These are phyloP conservation scores for Candida ipomoeae DNA, from an alignment of 805 yeast species.

Conservation along the genomic window DNA sequence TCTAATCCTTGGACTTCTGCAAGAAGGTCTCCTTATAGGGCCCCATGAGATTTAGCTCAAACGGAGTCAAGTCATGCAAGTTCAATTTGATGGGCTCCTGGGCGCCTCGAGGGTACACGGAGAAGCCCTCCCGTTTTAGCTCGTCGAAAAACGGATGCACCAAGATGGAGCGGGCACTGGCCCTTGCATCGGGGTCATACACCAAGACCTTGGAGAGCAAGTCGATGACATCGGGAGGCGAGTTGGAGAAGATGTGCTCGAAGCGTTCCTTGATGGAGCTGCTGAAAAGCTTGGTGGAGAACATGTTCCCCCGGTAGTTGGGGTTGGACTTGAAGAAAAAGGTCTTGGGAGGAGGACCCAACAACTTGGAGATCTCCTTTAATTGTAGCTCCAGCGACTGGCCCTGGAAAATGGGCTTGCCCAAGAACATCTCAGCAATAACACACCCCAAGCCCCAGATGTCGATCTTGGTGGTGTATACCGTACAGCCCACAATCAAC, in stretches of 20 bases:
- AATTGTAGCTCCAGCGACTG: slow-evolving; percentile 83
- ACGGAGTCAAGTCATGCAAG: slow-evolving; percentile 68
- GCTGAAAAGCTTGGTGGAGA: slow-evolving; percentile 57
- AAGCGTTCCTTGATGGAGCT: slow-evolving; percentile 50
- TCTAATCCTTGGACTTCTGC: slow-evolving; percentile 2
- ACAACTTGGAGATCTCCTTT: slow-evolving; percentile 80
- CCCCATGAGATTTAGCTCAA: slow-evolving; percentile 54
- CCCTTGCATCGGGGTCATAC: slow-evolving; percentile 83
- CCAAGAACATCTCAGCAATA: slow-evolving; percentile 87
- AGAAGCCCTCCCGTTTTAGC: slow-evolving; percentile 54
- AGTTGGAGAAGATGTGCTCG: slow-evolving; percentile 51
- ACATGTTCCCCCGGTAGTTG: slow-evolving; percentile 70
- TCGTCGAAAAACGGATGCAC: slow-evolving; percentile 89
- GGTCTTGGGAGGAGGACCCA: slow-evolving; percentile 78
- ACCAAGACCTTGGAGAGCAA: slow-evolving; percentile 75
- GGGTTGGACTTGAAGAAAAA: slow-evolving; percentile 74
- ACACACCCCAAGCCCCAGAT: slow-evolving; percentile 99
- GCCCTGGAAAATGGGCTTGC: slow-evolving; percentile 94
- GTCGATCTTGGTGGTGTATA: slow-evolving; percentile 87
- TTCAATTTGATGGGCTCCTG: slow-evolving; percentile 37
- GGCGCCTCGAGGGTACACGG: slow-evolving; percentile 53
- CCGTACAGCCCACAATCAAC: slow-evolving; percentile 82
- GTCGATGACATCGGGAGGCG: slow-evolving; percentile 84
- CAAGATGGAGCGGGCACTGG: slow-evolving; percentile 76
- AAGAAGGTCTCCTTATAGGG: slow-evolving; percentile 32